These are phyloP conservation scores for Coffea humblotiana DNA, from an alignment of 305 asterid species.

Conservation along the genomic window DNA sequence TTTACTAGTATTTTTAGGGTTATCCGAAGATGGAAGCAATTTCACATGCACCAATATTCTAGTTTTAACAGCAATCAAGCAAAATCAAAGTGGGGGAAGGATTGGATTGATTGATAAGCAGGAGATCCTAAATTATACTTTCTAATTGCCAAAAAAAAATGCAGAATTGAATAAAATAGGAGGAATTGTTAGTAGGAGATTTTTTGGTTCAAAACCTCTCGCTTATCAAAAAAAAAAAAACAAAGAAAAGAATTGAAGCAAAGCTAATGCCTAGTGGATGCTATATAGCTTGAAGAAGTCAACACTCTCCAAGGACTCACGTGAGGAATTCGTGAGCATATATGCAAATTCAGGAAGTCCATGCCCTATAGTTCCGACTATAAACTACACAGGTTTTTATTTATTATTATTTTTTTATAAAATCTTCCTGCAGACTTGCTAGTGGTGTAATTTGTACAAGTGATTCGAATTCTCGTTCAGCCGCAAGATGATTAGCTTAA, in stretches of 20 bases:
- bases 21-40: neutral
- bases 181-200: too few relatives aligned
- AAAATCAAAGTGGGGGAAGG: too few relatives aligned
- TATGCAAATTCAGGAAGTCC: neutral
- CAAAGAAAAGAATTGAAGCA: neutral
- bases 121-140: too few relatives aligned
- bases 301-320: neutral
- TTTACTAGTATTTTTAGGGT: neutral
- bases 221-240: too few relatives aligned
- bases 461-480: constrained; percentile 37
- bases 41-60: neutral
- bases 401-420: neutral
- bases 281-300: neutral
- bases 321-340: neutral
- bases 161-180: too few relatives aligned
- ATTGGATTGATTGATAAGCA: too few relatives aligned
- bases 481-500: constrained; percentile 4
- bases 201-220: too few relatives aligned
- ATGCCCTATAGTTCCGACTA: neutral
- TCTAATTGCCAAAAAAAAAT: too few relatives aligned
- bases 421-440: neutral
- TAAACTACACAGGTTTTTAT: neutral
- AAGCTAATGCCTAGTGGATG: neutral
- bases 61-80: neutral
- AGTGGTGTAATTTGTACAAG: neutral